Evolutionary conservation across 371 early-diverging fungal species (phyloP).

Genomic region (Mucor lusitanicus): DNA sequence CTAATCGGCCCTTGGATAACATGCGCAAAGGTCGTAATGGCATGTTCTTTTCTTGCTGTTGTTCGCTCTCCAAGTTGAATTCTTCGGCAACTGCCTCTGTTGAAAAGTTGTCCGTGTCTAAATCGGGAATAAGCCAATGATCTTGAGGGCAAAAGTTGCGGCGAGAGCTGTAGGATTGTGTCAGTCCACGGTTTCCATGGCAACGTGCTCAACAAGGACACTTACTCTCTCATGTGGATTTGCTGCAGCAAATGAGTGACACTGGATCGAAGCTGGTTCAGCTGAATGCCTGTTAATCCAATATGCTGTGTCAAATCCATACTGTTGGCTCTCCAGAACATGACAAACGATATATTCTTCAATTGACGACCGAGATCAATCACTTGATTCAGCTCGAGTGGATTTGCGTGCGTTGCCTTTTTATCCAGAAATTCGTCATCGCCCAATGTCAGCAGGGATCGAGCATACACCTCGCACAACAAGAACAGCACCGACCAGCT

Average conservation of each 20-base stretch:
- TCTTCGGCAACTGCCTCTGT: slow-evolving; percentile 64
- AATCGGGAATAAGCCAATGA: slow-evolving; percentile 75
- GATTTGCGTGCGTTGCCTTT: slow-evolving; percentile 38
- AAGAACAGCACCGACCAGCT: slow-evolving; percentile 65
- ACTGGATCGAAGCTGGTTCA: slow-evolving; percentile 60
- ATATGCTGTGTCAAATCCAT: slow-evolving; percentile 43
- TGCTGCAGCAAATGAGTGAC: slow-evolving; percentile 75
- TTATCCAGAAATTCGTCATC: slow-evolving; percentile 75
- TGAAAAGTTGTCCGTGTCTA: slow-evolving; percentile 70
- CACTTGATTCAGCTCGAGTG: slow-evolving; percentile 52
- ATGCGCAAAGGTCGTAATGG: slow-evolving; percentile 4
- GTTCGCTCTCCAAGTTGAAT: slow-evolving; percentile 36
- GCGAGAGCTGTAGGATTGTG: slow-evolving; percentile 51
- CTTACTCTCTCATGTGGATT: slow-evolving; percentile 82
- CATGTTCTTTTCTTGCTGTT: slow-evolving; percentile 14
- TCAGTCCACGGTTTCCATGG: too few relatives aligned
- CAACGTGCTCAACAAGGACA: neutral
- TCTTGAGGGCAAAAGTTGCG: slow-evolving; percentile 66
- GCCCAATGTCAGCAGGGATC: slow-evolving; percentile 75
- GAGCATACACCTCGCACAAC: slow-evolving; percentile 73
- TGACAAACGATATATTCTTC: slow-evolving; percentile 70
- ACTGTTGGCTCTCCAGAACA: slow-evolving; percentile 64
- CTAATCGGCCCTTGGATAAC: slow-evolving; percentile 38
- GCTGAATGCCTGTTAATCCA: slow-evolving; percentile 51
- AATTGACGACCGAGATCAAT: slow-evolving; percentile 56